Percentiles rank a stretch among this genome's conserved stretches.
Conservation (phyloP, 371 early-diverging fungal genomes). For the Mortierella sp. region DNA sequence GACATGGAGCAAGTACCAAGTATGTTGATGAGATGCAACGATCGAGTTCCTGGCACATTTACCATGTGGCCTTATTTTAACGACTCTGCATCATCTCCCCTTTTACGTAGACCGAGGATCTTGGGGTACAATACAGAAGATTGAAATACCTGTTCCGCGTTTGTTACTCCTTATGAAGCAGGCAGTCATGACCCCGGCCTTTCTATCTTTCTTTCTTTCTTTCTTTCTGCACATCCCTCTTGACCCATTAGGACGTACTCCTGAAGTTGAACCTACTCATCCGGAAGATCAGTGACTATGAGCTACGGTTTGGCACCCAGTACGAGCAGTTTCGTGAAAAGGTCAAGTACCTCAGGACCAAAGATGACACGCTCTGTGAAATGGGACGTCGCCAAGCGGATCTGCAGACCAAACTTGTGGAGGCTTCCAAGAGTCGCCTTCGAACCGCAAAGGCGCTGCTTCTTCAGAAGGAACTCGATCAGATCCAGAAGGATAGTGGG, state of each 20-base stretch:
- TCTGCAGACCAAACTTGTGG: conserved; percentile 40
- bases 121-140: conserved; percentile 42
- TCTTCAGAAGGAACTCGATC: conserved; percentile 44
- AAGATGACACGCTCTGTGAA: conserved; percentile 53
- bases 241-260: conserved; percentile 51
- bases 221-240: no score
- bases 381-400: conserved; percentile 51
- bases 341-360: conserved; percentile 52
- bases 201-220: not conserved
- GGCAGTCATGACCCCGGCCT: not conserved
- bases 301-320: conserved; percentile 45
- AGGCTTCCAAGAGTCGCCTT: conserved; percentile 41
- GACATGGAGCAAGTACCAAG: conserved; percentile 51
- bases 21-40: no score
- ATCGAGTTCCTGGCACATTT: no score
- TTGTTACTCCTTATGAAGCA: no score
- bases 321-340: conserved; percentile 53
- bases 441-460: conserved; percentile 37
- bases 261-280: conserved; percentile 51
- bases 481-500: conserved; percentile 35
- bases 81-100: no score
- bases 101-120: conserved; percentile 45
- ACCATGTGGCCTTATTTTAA: not conserved
- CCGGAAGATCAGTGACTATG: conserved; percentile 54
- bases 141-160: not conserved